A percentile compares a stretch with the other conserved stretches of the same genome.
Conservation (phyloP, 106 monocot genomes). For the Alisma plantagoaquatica region DNA sequence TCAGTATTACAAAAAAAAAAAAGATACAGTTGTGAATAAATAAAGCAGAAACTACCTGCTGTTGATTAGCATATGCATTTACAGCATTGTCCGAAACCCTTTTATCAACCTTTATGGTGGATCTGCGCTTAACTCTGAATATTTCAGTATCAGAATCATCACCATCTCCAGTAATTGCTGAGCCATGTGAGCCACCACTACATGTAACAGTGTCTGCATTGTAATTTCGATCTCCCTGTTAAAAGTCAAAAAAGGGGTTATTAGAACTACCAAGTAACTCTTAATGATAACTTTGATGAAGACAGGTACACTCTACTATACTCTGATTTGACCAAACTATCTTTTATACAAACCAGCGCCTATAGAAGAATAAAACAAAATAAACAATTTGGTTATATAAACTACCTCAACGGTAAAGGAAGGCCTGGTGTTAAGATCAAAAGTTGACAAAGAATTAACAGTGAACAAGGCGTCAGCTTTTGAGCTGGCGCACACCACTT, state of each 20-base stretch:
- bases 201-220: constrained; percentile 7
- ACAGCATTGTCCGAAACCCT: too few relatives aligned
- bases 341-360: background rate
- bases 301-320: too few relatives aligned
- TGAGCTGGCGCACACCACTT: too few relatives aligned
- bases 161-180: constrained; percentile 17
- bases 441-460: background rate
- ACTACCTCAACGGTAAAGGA: constrained; percentile 15
- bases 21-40: too few relatives aligned
- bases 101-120: constrained; percentile 15
- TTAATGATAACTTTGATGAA: too few relatives aligned
- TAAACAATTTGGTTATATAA: background rate
- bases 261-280: background rate
- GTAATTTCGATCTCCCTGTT: background rate
- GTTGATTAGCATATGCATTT: too few relatives aligned
- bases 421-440: constrained; percentile 4
- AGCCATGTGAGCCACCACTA: constrained; percentile 5
- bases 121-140: constrained; percentile 57
- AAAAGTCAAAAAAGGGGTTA: background rate
- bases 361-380: background rate
- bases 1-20: too few relatives aligned
- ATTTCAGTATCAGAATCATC: constrained; percentile 47
- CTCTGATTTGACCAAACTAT: background rate
- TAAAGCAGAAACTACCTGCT: too few relatives aligned
- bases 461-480: background rate